Conservation (phyloP, 345 rosid genomes). For the Chamaenerion angustifolium region DNA sequence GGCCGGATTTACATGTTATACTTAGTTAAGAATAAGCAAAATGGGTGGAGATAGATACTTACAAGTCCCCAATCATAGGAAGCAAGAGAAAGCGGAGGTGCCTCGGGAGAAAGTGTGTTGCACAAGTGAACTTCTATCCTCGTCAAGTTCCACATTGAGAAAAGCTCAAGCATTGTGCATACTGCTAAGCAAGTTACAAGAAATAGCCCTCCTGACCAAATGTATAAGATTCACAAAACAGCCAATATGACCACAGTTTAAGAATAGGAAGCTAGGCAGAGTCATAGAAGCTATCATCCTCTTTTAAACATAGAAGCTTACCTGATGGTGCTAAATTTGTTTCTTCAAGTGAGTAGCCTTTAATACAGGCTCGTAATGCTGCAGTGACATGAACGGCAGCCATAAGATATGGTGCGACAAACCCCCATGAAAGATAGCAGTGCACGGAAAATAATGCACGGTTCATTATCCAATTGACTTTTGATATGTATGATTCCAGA, state of each 20-base stretch:
- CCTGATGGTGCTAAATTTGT: conserved; percentile 45
- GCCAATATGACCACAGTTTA: no score
- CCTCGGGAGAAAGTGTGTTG: conserved; percentile 90
- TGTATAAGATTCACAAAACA: conserved; percentile 3
- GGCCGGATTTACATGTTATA: no score
- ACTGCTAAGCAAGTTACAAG: conserved; percentile 50
- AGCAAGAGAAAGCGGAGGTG: conserved; percentile 78
- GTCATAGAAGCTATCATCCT: no score
- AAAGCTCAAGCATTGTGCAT: conserved; percentile 64
- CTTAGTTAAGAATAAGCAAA: no score
- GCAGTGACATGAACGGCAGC: conserved; percentile 67
- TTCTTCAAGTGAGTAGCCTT: conserved; percentile 53
- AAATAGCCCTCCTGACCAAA: conserved; percentile 71
- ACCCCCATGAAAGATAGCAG: conserved; percentile 97
- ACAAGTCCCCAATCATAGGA: conserved; percentile 92
- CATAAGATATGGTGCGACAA: conserved; percentile 78
- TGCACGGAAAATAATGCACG: conserved; percentile 71
- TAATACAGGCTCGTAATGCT: conserved; percentile 50
- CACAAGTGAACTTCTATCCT: conserved; percentile 88
- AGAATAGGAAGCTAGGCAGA: no score
- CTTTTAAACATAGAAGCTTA: conserved; percentile 20
- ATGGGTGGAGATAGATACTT: conserved; percentile 12
- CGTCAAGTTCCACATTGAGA: conserved; percentile 97
- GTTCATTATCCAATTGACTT: conserved; percentile 87
- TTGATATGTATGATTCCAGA: conserved; percentile 77